A percentile compares a stretch with the other conserved stretches of the same genome.
phyloP scores from a whole-genome alignment of 371 early-diverging fungal genomes.

The Rhizopus stolonifer region DNA sequence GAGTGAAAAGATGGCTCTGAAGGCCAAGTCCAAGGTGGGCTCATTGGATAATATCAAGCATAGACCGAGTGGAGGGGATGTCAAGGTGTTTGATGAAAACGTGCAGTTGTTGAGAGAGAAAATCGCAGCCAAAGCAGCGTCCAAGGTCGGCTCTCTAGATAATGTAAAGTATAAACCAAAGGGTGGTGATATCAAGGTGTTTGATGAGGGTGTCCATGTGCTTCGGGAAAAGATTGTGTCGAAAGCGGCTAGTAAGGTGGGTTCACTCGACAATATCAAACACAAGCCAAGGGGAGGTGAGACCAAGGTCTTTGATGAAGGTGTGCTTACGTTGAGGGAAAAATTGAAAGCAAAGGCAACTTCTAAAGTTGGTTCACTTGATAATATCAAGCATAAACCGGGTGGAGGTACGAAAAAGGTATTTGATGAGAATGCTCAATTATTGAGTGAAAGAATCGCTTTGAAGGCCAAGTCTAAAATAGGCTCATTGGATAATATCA shows the following conservation, averaged over 20 bases:
- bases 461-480: constrained; percentile 5
- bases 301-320: constrained; percentile 19
- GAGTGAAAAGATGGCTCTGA: constrained; percentile 10
- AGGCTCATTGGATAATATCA: constrained; percentile 8
- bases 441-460: neutral
- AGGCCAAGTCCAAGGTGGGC: constrained; percentile 14
- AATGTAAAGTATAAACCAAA: constrained; percentile 17
- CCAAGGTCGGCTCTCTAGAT: constrained; percentile 8
- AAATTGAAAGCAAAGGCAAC: constrained; percentile 3
- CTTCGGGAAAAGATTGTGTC: constrained; percentile 5
- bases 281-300: constrained; percentile 21
- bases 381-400: constrained; percentile 26
- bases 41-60: constrained; percentile 26
- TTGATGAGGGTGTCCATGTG: neutral
- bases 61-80: constrained; percentile 21
- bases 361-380: constrained; percentile 20
- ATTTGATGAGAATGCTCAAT: constrained; percentile 14
- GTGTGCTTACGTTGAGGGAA: constrained; percentile 2
- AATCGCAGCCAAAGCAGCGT: neutral
- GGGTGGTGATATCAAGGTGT: constrained; percentile 2
- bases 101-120: neutral
- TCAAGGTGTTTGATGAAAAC: constrained; percentile 15
- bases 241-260: constrained; percentile 8
- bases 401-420: constrained; percentile 15
- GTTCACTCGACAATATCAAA: constrained; percentile 25